These are phyloP conservation scores for Diddensiella santjacobensis DNA, from an alignment of 805 yeast species.

Conservation along the genomic window DNA sequence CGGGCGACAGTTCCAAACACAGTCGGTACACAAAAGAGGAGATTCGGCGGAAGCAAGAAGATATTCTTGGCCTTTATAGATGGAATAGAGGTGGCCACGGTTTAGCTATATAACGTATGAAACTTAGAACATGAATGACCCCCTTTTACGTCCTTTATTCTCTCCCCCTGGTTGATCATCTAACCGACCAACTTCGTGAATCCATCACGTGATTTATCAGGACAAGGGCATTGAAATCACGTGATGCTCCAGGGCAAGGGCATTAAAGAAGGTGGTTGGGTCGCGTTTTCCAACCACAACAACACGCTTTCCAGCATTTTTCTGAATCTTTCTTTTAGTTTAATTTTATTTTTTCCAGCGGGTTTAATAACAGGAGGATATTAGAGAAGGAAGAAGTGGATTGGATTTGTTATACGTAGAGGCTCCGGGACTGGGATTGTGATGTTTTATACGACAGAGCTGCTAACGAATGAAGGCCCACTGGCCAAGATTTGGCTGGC, in stretches of 20 bases:
- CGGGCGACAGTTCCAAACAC: slow-evolving; percentile 5
- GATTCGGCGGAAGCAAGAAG: slow-evolving; percentile 28
- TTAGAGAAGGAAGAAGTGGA: too few species aligned
- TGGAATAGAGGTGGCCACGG: slow-evolving; percentile 39
- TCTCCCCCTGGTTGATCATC: too few species aligned
- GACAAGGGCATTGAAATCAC: too few species aligned
- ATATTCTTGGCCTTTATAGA: slow-evolving; percentile 34
- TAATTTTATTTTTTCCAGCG: too few species aligned
- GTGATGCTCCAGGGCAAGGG: too few species aligned
- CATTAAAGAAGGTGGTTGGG: neutral
- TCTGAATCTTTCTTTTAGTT: neutral
- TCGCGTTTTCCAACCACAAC: neutral
- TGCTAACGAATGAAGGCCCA: slow-evolving; percentile 71
- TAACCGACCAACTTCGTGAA: too few species aligned
- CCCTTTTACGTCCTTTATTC: too few species aligned
- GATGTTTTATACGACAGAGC: slow-evolving; percentile 50
- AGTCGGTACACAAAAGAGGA: slow-evolving; percentile 17
- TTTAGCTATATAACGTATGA: slow-evolving; percentile 33
- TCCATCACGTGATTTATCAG: too few species aligned
- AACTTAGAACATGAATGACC: too few species aligned
- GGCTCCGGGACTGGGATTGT: neutral
- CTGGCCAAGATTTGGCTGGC: slow-evolving; percentile 91
- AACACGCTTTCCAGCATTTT: neutral
- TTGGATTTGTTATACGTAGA: too few species aligned
- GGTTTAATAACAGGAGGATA: too few species aligned